Evolutionary conservation across 2,329 filamentous ascomycete genomes (phyloP).

Genomic region (Cladosporium velox): DNA sequence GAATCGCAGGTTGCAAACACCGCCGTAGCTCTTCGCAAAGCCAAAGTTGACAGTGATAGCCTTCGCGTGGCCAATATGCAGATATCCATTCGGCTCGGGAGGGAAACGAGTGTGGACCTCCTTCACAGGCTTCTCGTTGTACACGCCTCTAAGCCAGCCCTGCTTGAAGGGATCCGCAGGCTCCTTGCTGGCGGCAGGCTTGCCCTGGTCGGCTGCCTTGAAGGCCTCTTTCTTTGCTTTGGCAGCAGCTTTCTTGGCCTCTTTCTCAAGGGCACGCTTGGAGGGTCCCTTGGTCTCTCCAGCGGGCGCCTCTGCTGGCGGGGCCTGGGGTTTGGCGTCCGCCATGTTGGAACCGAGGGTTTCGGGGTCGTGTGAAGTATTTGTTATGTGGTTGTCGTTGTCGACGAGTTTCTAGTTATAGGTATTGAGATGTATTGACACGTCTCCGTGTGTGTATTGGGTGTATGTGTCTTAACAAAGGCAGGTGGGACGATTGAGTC

Average conservation of each 20-base stretch:
- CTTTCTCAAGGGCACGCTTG: constrained; percentile 53
- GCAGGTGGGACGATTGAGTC: constrained; percentile 9
- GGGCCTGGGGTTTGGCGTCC: constrained; percentile 27
- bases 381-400: background rate
- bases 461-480: constrained; percentile 1
- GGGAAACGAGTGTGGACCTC: constrained; percentile 53
- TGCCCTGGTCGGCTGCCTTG: constrained; percentile 37
- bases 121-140: constrained; percentile 51
- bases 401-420: background rate
- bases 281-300: constrained; percentile 41
- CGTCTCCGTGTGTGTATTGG: background rate
- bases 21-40: constrained; percentile 82
- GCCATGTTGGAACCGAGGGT: constrained; percentile 30
- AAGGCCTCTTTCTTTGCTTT: constrained; percentile 47
- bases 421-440: background rate
- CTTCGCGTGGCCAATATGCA: constrained; percentile 93
- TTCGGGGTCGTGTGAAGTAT: background rate
- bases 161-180: constrained; percentile 52
- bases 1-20: constrained; percentile 74
- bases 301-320: constrained; percentile 19
- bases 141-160: constrained; percentile 53
- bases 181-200: constrained; percentile 36
- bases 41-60: constrained; percentile 97
- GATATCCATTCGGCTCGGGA: constrained; percentile 78
- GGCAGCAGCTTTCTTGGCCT: constrained; percentile 52